Evolutionary conservation across 208 protist species (phyloP).

Genomic region (Acanthamoeba royreba): DNA sequence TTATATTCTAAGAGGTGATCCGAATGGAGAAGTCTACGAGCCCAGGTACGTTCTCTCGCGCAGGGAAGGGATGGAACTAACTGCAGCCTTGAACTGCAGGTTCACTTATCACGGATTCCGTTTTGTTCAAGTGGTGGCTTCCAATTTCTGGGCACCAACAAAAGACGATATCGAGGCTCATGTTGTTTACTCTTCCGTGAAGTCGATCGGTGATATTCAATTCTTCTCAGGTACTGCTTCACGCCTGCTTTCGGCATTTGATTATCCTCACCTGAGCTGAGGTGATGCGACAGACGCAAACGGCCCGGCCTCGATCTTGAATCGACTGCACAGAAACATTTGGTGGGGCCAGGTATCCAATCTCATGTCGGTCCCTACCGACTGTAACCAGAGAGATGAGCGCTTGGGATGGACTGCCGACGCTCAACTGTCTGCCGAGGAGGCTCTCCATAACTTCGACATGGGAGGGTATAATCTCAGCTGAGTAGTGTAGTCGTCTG

Average conservation of each 20-base stretch:
- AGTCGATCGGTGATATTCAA: neutral
- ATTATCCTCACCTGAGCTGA: neutral
- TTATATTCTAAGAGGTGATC: slow-evolving; percentile 45
- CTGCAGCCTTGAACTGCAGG: too few relatives aligned
- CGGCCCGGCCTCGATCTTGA: slow-evolving; percentile 30
- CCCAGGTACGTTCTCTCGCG: too few relatives aligned
- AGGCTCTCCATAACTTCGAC: slow-evolving; percentile 61
- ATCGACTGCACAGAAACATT: slow-evolving; percentile 41
- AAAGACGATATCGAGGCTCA: neutral
- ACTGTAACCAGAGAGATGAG: slow-evolving; percentile 70
- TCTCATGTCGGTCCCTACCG: slow-evolving; percentile 61
- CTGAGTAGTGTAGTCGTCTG: neutral
- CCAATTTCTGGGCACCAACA: neutral
- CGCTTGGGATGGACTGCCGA: slow-evolving; percentile 68
- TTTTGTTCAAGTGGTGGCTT: slow-evolving; percentile 47
- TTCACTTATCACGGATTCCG: slow-evolving; percentile 69
- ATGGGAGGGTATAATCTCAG: neutral
- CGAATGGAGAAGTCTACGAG: slow-evolving; percentile 36
- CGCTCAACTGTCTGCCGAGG: slow-evolving; percentile 29
- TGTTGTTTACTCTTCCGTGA: neutral
- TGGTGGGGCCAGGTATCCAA: slow-evolving; percentile 58
- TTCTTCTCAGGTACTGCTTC: neutral
- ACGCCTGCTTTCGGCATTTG: neutral
- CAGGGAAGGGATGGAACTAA: too few relatives aligned
- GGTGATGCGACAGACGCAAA: neutral